Conservation (phyloP, 2,329 filamentous ascomycete species). For the Fusarium sulawesiense region DNA sequence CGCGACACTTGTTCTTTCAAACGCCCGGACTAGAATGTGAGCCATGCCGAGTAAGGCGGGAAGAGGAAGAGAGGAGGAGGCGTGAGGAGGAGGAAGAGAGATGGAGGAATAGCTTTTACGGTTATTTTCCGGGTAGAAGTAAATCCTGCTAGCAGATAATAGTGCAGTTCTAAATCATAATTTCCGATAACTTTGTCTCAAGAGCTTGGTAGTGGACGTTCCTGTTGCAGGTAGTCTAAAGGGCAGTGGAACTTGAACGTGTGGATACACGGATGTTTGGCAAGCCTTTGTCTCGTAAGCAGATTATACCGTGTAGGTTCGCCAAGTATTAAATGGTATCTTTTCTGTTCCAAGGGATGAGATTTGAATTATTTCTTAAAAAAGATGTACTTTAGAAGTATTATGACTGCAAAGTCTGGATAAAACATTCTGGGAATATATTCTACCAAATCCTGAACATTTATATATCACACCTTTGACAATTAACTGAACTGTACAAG, state of each 20-base stretch:
- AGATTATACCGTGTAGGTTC: accelerated
- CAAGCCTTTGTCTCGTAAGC: background rate
- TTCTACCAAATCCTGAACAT: accelerated
- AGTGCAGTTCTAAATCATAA: accelerated
- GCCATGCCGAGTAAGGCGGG: background rate
- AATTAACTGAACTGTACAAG: background rate
- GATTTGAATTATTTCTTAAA: accelerated
- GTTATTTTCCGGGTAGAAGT: background rate
- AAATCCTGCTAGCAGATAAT: background rate
- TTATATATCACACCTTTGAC: background rate
- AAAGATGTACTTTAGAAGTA: accelerated
- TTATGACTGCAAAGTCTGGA: too few relatives aligned
- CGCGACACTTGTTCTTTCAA: background rate
- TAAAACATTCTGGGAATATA: accelerated
- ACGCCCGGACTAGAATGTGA: background rate
- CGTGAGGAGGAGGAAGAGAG: background rate
- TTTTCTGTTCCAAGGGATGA: accelerated
- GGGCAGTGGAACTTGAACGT: accelerated
- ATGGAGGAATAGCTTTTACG: background rate
- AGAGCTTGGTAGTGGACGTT: accelerated
- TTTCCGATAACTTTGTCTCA: accelerated
- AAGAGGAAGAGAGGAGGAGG: background rate
- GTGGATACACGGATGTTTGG: background rate
- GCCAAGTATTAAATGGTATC: accelerated
- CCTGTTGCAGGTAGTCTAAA: background rate